phyloP scores from a whole-genome alignment of 768 basidiomycete genomes.

The Lentinula sp. region DNA sequence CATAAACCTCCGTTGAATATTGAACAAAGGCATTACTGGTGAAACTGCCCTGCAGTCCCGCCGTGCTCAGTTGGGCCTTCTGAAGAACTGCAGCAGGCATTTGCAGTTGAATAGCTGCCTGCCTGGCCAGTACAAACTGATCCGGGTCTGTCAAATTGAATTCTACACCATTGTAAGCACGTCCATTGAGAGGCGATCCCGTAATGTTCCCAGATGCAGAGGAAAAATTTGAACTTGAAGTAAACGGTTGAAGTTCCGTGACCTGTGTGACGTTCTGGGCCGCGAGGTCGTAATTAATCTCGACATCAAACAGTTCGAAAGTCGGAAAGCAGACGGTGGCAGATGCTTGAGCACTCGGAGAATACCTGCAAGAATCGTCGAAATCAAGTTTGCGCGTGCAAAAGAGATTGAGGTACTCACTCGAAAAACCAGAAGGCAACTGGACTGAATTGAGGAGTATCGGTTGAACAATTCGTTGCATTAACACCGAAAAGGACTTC shows the following conservation, averaged over 20 bases:
- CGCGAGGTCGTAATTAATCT: slow-evolving; percentile 36
- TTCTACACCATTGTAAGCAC: slow-evolving; percentile 48
- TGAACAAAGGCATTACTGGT: slow-evolving; percentile 27
- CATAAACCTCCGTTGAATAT: slow-evolving; percentile 40
- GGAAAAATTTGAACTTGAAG: slow-evolving; percentile 30
- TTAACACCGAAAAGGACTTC: slow-evolving; percentile 39
- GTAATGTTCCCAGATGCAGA: slow-evolving; percentile 38
- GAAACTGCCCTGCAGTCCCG: slow-evolving; percentile 34
- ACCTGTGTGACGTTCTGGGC: slow-evolving; percentile 39
- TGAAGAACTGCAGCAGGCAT: slow-evolving; percentile 49
- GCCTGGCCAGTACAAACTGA: slow-evolving; percentile 30
- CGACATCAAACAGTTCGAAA: slow-evolving; percentile 39
- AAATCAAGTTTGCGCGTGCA: neutral
- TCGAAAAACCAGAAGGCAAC: slow-evolving; percentile 53
- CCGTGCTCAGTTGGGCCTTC: slow-evolving; percentile 30
- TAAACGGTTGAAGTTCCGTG: slow-evolving; percentile 31
- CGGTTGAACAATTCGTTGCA: slow-evolving; percentile 19
- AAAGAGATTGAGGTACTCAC: neutral
- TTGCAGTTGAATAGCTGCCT: slow-evolving; percentile 39
- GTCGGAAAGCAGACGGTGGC: slow-evolving; percentile 43
- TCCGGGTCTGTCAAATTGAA: slow-evolving; percentile 39
- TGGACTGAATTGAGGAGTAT: slow-evolving; percentile 33
- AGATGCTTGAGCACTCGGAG: slow-evolving; percentile 31
- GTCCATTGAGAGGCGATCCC: slow-evolving; percentile 34
- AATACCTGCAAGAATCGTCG: slow-evolving; percentile 12